Evolutionary conservation across 768 basidiomycete species (phyloP).

Genomic region (Rhodotorula sphaerocarpa): DNA sequence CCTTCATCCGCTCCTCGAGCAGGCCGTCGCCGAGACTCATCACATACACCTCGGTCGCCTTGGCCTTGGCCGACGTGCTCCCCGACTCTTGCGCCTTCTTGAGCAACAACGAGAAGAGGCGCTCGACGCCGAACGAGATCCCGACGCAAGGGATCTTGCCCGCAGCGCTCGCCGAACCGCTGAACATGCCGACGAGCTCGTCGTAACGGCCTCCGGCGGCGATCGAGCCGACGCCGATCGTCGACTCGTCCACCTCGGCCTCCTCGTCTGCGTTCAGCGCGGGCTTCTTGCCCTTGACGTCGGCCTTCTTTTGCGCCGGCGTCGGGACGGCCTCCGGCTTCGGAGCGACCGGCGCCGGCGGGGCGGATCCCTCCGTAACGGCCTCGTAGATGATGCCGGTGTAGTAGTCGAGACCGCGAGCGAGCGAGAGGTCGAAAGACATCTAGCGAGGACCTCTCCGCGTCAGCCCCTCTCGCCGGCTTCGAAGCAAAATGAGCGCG

Average conservation of each 20-base stretch:
- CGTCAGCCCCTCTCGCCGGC: too few species aligned
- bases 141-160: constrained; percentile 73
- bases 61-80: constrained; percentile 52
- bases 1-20: constrained; percentile 68
- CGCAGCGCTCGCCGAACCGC: constrained; percentile 35
- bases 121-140: constrained; percentile 82
- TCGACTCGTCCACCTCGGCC: constrained; percentile 82
- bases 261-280: constrained; percentile 51
- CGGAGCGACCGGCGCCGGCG: constrained; percentile 62
- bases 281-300: constrained; percentile 46
- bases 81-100: constrained; percentile 54
- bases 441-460: too few species aligned
- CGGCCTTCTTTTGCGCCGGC: constrained; percentile 28
- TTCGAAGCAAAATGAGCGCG: too few species aligned
- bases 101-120: constrained; percentile 85
- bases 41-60: constrained; percentile 89
- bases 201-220: constrained; percentile 98
- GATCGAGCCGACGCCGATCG: constrained; percentile 94
- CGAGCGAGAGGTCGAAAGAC: constrained; percentile 91
- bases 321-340: constrained; percentile 40
- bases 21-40: constrained; percentile 84
- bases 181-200: constrained; percentile 83
- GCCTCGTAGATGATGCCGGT: constrained; percentile 98
- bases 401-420: constrained; percentile 97
- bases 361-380: constrained; percentile 83